These are phyloP conservation scores for Pezicula radicicola DNA, from an alignment of 2,329 filamentous ascomycete genomes.

Conservation along the genomic window DNA sequence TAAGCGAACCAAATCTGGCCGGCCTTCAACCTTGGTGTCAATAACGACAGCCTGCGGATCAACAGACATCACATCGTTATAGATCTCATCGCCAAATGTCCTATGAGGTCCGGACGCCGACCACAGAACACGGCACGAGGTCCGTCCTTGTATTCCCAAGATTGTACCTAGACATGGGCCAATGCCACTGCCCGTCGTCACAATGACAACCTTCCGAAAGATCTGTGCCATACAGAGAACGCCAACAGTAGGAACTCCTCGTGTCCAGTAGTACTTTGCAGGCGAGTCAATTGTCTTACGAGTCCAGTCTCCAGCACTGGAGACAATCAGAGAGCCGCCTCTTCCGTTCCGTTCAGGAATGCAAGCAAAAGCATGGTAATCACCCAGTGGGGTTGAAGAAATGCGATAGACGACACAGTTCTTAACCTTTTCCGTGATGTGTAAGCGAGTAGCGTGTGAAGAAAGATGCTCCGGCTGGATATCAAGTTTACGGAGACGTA, in stretches of 20 bases:
- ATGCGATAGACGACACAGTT: slow-evolving; percentile 43
- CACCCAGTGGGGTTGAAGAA: slow-evolving; percentile 44
- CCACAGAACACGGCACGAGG: slow-evolving; percentile 29
- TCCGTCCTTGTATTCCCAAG: slow-evolving; percentile 15
- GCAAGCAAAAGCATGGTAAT: slow-evolving; percentile 58
- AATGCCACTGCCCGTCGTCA: slow-evolving; percentile 37
- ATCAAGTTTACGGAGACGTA: slow-evolving; percentile 50
- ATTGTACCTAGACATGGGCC: slow-evolving; percentile 32
- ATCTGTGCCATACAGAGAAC: slow-evolving; percentile 32
- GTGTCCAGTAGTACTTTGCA: slow-evolving; percentile 48
- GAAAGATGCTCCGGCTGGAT: slow-evolving; percentile 53
- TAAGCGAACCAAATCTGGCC: slow-evolving; percentile 29
- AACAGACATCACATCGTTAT: slow-evolving; percentile 24
- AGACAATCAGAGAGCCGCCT: slow-evolving; percentile 52
- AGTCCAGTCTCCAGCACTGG: slow-evolving; percentile 59
- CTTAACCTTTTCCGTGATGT: slow-evolving; percentile 44
- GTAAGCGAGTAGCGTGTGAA: slow-evolving; percentile 52
- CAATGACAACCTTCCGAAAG: slow-evolving; percentile 33
- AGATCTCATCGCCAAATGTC: slow-evolving; percentile 31
- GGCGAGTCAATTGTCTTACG: slow-evolving; percentile 46
- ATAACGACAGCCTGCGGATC: slow-evolving; percentile 29
- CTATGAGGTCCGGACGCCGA: slow-evolving; percentile 27
- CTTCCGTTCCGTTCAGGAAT: slow-evolving; percentile 43
- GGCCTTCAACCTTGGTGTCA: slow-evolving; percentile 29
- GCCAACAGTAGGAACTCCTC: slow-evolving; percentile 43